Evolutionary conservation across 257 asterid species (phyloP), one percentile per base, ranked within the genome.

Genomic region (Solanum lycopersicoides): DNA sequence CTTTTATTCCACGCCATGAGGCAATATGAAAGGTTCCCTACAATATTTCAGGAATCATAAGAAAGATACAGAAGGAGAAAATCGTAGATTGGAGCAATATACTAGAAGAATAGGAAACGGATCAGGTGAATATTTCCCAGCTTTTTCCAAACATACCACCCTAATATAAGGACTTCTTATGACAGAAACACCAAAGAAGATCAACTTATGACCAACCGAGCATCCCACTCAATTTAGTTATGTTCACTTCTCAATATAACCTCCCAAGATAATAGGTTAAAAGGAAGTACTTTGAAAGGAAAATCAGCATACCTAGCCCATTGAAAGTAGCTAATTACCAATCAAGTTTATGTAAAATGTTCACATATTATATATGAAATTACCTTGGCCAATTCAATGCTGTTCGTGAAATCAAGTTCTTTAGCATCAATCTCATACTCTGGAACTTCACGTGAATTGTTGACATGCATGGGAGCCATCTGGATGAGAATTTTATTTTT

Each of bases 391-490:
- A 95, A 84, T 86, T 91, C 92, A 88, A 94, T 77, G 79, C 97
- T 91, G 92, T 88, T 87, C 39, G 98, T 92, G 88, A 97, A 97
- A 92, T 97, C 98, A 89, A 97, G 93, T 89, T 97, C 98, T 47
- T 56, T 83, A 42, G 98, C 96, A 88, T 89, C 90, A 88, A 95
- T 97, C 94, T 97, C 99, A 50, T 97, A 97, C 83, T 97, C 98
- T 82, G 99, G 99, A 53, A 97, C 97, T 68, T 97, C 93, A 72
- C 94, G 95, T 53, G 90, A 91, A 91, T 92, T 93, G 66, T 91
- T 86, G 56, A 95, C 98, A 76, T 94, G 98, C 98, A 95, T 95
- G 28, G 98, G 95, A 88, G 98, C 92, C 95, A 93, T 91, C 99
- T 97, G 88, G 75, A 73, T 30, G 87, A 50, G 71, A 83, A 82